Conservation (phyloP, 345 rosid genomes). For the Cardiospermum halicacabum region DNA sequence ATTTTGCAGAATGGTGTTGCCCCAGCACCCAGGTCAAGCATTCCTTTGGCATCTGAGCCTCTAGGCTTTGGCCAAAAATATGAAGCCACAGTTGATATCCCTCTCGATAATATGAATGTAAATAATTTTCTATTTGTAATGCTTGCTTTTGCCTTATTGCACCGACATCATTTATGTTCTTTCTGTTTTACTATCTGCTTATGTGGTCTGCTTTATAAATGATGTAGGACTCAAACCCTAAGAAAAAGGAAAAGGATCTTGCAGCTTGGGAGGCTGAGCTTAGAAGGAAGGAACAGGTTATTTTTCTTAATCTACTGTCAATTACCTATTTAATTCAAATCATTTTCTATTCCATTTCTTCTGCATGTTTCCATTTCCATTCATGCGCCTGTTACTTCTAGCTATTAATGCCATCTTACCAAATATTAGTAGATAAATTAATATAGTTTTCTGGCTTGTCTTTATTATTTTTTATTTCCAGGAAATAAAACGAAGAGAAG, state of each 20-base stretch:
- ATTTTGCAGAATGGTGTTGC: constrained; percentile 63
- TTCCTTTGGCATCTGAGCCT: constrained; percentile 56
- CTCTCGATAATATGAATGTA: constrained; percentile 77
- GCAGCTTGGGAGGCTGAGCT: constrained; percentile 92
- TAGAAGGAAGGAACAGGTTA: constrained; percentile 74
- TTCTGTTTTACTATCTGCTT: constrained; percentile 6
- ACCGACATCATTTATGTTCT: background rate
- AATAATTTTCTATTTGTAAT: constrained; percentile 12
- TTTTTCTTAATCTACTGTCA: background rate
- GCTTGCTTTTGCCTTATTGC: background rate
- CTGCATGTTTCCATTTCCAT: background rate
- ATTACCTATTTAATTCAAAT: background rate
- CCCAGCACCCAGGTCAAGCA: constrained; percentile 47
- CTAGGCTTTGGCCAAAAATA: constrained; percentile 59
- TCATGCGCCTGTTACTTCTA: background rate
- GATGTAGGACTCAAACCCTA: constrained; percentile 59
- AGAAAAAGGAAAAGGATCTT: constrained; percentile 71
- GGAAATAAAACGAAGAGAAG: constrained; percentile 85
- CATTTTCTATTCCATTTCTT: background rate
- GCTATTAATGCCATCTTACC: background rate
- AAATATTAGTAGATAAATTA: background rate
- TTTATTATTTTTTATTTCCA: constrained; percentile 32
- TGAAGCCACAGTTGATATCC: constrained; percentile 88
- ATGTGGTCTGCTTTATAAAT: constrained; percentile 13
- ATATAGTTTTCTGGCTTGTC: constrained; percentile 6